These are phyloP conservation scores for Chytriomyces confervae DNA, from an alignment of 192 early-diverging fungal species.

Conservation along the genomic window DNA sequence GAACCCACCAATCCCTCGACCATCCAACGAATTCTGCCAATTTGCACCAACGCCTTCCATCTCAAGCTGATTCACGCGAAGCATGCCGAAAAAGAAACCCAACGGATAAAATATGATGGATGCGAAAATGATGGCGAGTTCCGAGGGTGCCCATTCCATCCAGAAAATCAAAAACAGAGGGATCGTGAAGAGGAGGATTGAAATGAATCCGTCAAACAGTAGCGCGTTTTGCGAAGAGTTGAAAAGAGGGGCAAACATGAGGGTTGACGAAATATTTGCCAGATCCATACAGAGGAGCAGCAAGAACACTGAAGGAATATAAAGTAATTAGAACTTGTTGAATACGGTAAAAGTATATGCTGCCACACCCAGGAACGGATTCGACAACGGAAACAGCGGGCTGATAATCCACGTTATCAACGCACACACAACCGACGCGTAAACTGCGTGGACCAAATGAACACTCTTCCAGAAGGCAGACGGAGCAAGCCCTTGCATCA, in stretches of 20 bases:
- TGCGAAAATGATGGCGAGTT: constrained; percentile 16
- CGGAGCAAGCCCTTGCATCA: constrained; percentile 68
- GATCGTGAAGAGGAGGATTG: constrained; percentile 19
- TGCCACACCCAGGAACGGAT: constrained; percentile 5
- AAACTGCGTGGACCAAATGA: constrained; percentile 6
- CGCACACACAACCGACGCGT: constrained; percentile 9
- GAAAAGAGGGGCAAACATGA: constrained; percentile 30
- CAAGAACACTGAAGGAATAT: not conserved
- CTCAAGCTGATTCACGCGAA: constrained; percentile 25
- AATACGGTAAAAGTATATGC: no score
- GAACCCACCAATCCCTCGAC: constrained; percentile 28
- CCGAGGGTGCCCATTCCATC: constrained; percentile 30
- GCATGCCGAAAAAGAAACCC: constrained; percentile 35
- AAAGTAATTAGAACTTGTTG: no score
- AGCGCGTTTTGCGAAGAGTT: constrained; percentile 22
- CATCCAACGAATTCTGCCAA: constrained; percentile 29
- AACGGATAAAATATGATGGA: constrained; percentile 28
- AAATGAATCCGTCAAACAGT: constrained; percentile 23
- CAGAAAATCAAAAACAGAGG: constrained; percentile 26
- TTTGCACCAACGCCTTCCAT: constrained; percentile 27
- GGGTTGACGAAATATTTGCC: constrained; percentile 21
- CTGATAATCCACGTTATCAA: constrained; percentile 11
- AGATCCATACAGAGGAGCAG: constrained; percentile 28
- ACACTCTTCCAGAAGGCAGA: constrained; percentile 37
- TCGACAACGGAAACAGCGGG: constrained; percentile 31